A percentile compares a stretch with the other conserved stretches of the same genome.
Evolutionary conservation across 2,329 filamentous ascomycete genomes (phyloP).

Genomic region (Fusarium musae): DNA sequence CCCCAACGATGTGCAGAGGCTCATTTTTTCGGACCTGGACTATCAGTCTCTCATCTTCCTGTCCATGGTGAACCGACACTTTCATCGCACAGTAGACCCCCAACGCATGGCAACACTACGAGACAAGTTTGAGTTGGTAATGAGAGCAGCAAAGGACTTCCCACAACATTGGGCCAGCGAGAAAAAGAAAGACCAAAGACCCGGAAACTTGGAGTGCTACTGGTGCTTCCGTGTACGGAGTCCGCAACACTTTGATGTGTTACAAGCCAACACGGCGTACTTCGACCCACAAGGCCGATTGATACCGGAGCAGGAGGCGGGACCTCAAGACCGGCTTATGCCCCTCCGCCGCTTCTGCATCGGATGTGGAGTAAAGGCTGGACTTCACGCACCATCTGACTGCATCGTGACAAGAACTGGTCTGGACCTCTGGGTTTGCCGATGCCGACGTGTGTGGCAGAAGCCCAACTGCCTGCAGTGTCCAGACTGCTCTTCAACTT

Average conservation of each 20-base stretch:
- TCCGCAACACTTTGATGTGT: slow-evolving; percentile 53
- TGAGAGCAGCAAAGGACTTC: slow-evolving; percentile 55
- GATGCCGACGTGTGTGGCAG: slow-evolving; percentile 51
- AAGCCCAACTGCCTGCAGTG: slow-evolving; percentile 51
- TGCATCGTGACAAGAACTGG: slow-evolving; percentile 52
- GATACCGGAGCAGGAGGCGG: slow-evolving; percentile 46
- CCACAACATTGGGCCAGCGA: slow-evolving; percentile 53
- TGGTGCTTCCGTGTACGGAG: slow-evolving; percentile 55
- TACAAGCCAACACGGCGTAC: slow-evolving; percentile 49
- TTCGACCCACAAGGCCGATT: slow-evolving; percentile 48
- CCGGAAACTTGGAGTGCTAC: slow-evolving; percentile 57
- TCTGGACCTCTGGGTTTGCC: slow-evolving; percentile 55
- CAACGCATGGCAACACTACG: slow-evolving; percentile 48
- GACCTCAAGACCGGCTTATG: slow-evolving; percentile 45
- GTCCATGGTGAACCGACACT: slow-evolving; percentile 51
- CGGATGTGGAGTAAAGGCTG: slow-evolving; percentile 53
- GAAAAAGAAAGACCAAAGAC: slow-evolving; percentile 51
- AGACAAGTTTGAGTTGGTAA: slow-evolving; percentile 55
- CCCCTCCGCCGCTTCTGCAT: slow-evolving; percentile 55
- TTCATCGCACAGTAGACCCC: slow-evolving; percentile 49
- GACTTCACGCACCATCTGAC: slow-evolving; percentile 52
- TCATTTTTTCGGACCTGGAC: slow-evolving; percentile 51
- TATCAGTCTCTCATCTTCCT: slow-evolving; percentile 55
- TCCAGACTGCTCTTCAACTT: slow-evolving; percentile 50
- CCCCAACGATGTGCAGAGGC: slow-evolving; percentile 48